phyloP scores from a whole-genome alignment of 2,329 filamentous ascomycete genomes.

The Boeremia exigua region DNA sequence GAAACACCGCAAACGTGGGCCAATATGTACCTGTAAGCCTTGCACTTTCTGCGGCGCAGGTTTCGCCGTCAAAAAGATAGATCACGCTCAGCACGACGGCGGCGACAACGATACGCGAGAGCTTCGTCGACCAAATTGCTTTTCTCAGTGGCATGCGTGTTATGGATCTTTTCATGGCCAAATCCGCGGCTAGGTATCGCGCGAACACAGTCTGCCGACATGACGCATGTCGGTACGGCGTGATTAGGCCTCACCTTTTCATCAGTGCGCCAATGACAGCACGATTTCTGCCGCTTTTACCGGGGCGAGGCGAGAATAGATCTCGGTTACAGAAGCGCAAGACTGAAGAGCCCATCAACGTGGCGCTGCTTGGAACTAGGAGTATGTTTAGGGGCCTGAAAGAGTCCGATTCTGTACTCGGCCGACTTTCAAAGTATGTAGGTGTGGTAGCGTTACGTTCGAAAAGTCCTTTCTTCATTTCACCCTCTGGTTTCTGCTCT shows the following conservation, averaged over 20 bases:
- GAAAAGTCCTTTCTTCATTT: not conserved
- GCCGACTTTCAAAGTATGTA: constrained; percentile 2
- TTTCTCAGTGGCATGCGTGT: constrained; percentile 3
- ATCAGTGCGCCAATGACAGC: constrained; percentile 7
- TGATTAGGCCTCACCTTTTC: constrained; percentile 1
- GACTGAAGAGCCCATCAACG: constrained; percentile 1
- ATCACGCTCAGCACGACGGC: not conserved
- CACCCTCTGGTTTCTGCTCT: not conserved
- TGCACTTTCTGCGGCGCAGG: not conserved
- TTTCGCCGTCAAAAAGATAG: not conserved
- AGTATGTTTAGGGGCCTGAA: no score
- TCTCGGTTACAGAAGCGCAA: constrained; percentile 4
- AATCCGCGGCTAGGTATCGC: not conserved
- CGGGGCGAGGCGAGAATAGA: constrained; percentile 3
- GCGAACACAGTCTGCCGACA: not conserved
- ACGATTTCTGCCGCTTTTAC: not conserved
- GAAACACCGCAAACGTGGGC: no score
- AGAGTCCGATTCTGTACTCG: no score
- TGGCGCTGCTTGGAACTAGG: not conserved
- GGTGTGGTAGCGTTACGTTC: not conserved
- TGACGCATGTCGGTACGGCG: constrained; percentile 7
- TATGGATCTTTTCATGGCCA: not conserved
- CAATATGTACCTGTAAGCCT: not conserved
- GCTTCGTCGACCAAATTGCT: constrained; percentile 6
- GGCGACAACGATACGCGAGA: not conserved